Conservation (phyloP, 306 rosid genomes). For the Datisca glomerata region DNA sequence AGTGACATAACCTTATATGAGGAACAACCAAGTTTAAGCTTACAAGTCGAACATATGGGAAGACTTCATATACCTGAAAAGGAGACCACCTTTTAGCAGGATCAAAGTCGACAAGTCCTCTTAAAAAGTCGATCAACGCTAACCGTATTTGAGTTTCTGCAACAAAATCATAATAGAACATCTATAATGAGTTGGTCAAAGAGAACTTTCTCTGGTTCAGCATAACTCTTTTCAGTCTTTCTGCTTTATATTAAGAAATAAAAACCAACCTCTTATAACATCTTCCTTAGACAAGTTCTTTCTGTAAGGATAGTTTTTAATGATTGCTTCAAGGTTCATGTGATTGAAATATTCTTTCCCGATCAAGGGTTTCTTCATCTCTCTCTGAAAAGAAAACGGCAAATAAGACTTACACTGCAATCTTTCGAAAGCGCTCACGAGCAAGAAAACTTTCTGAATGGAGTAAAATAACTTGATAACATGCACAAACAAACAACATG, state of each 20-base stretch:
- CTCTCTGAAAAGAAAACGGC: conserved; percentile 77
- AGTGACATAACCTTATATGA: conserved; percentile 12
- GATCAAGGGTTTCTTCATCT: conserved; percentile 71
- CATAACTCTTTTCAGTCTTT: neutral
- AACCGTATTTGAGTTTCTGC: conserved; percentile 77
- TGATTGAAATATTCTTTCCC: conserved; percentile 93
- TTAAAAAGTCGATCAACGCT: conserved; percentile 89
- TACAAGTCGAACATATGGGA: conserved; percentile 4
- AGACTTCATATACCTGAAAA: conserved; percentile 50
- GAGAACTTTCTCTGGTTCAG: neutral
- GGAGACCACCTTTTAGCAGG: conserved; percentile 99
- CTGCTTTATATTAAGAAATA: neutral
- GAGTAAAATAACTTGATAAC: too few relatives aligned
- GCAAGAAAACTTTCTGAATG: too few relatives aligned
- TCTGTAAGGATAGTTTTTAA: conserved; percentile 75
- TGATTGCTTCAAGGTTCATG: conserved; percentile 86
- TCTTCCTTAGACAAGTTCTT: conserved; percentile 86
- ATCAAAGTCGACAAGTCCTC: conserved; percentile 94
- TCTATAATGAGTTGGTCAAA: conserved; percentile 17
- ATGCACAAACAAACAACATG: too few relatives aligned
- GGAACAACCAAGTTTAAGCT: conserved; percentile 12
- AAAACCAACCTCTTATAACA: conserved; percentile 60
- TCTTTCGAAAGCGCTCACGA: too few relatives aligned
- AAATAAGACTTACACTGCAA: too few relatives aligned
- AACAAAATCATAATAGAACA: conserved; percentile 24